A percentile compares a stretch with the other conserved stretches of the same genome.
Conservation (phyloP, 2,329 filamentous ascomycete species). For the Sclerotinia nivalis region DNA sequence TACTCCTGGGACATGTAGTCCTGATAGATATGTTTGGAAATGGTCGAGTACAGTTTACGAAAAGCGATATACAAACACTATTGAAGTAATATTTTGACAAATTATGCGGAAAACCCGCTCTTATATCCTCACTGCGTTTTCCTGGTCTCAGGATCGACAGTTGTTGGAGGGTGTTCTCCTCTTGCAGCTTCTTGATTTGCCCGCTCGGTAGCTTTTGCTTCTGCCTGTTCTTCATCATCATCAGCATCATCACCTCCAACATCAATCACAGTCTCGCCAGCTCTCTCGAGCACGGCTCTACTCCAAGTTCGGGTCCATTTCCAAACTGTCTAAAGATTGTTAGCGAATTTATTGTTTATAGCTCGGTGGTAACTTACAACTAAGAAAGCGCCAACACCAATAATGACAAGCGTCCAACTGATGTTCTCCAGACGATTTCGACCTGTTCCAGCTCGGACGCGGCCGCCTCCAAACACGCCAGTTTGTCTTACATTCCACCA, state of each 20-base stretch:
- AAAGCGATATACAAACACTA: background rate
- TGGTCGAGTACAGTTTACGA: background rate
- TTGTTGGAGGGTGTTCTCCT: background rate
- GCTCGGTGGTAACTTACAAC: conserved; percentile 56
- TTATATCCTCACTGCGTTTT: conserved; percentile 27
- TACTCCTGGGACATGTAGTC: background rate
- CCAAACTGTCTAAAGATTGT: conserved; percentile 65
- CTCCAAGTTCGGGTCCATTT: conserved; percentile 76
- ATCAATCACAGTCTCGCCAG: conserved; percentile 79
- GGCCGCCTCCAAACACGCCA: conserved; percentile 54
- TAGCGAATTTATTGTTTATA: background rate
- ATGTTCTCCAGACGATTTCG: conserved; percentile 77
- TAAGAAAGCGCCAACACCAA: conserved; percentile 79
- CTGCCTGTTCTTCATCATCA: conserved; percentile 41
- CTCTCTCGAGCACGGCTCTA: conserved; percentile 69
- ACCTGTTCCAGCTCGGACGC: conserved; percentile 59
- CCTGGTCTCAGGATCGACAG: conserved; percentile 25
- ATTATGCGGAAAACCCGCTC: background rate
- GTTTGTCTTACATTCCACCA: conserved; percentile 72
- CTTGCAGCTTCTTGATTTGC: background rate
- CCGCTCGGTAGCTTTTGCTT: conserved; percentile 6
- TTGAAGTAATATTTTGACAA: background rate
- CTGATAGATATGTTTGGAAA: background rate
- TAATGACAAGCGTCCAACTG: conserved; percentile 74
- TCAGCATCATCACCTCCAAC: conserved; percentile 64